These are phyloP conservation scores for Zizania palustris DNA, from an alignment of 202 grass and related monocot genomes.

Conservation along the genomic window DNA sequence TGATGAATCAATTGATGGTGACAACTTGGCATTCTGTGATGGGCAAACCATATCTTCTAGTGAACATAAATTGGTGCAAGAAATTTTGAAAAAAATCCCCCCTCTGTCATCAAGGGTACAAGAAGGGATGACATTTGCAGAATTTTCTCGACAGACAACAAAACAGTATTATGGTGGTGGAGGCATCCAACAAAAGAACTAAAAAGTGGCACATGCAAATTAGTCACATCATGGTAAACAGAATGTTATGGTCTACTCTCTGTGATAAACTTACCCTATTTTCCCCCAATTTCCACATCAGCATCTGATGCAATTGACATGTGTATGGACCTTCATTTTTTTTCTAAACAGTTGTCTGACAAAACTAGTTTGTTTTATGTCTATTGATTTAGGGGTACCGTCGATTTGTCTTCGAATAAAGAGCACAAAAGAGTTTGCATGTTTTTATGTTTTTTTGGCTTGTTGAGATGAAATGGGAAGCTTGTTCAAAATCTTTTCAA, in stretches of 20 bases:
- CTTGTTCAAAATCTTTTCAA: background rate
- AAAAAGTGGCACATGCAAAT: constrained; percentile 4
- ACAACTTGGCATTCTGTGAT: constrained; percentile 9
- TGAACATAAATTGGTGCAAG: constrained; percentile 52
- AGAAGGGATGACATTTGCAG: constrained; percentile 88
- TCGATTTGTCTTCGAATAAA: background rate
- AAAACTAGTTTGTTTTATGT: background rate
- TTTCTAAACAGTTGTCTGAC: background rate
- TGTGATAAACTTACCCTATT: background rate
- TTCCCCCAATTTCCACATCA: background rate
- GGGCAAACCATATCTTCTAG: background rate
- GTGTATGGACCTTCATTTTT: background rate
- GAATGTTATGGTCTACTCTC: background rate
- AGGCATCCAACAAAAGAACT: constrained; percentile 67
- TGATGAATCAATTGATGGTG: constrained; percentile 47
- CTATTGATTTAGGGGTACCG: background rate
- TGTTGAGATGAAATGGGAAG: background rate
- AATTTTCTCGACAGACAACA: constrained; percentile 86
- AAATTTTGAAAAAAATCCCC: constrained; percentile 66
- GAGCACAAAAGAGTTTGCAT: background rate
- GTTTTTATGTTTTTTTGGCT: background rate
- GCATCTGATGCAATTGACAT: background rate
- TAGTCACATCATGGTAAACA: constrained; percentile 3
- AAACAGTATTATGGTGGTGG: constrained; percentile 82
- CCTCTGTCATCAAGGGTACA: constrained; percentile 61